Conservation (phyloP, 306 rosid genomes). For the Astragalus membranaceus region DNA sequence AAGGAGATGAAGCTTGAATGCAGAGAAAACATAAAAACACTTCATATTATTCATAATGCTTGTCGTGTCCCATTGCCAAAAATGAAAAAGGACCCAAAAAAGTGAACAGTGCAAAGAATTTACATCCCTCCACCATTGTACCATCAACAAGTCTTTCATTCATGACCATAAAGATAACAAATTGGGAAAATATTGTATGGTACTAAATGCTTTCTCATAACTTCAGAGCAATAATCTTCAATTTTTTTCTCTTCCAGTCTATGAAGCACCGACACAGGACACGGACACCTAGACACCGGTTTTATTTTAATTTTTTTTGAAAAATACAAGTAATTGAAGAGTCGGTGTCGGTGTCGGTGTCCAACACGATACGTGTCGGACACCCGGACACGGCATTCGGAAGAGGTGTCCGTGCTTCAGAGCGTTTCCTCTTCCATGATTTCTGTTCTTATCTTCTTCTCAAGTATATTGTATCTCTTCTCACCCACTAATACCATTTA, state of each 20-base stretch:
- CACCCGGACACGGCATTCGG: no score
- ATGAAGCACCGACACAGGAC: no score
- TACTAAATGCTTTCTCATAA: neutral
- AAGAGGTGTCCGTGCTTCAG: no score
- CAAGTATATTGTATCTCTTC: neutral
- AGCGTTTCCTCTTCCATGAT: neutral
- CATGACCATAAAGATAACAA: neutral
- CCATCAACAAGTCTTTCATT: neutral
- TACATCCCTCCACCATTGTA: neutral
- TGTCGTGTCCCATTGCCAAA: neutral
- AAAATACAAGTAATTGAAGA: no score
- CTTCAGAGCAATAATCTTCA: neutral
- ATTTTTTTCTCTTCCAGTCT: neutral
- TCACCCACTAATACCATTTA: neutral
- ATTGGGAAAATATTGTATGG: neutral
- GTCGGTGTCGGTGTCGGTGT: no score
- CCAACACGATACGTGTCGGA: no score
- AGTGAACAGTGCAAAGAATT: neutral
- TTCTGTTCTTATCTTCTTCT: neutral
- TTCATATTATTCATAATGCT: conserved; percentile 4
- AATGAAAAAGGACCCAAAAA: neutral
- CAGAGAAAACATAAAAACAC: neutral
- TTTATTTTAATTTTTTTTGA: no score
- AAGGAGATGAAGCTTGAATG: conserved; percentile 2
- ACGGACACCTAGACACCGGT: no score